phyloP scores from a whole-genome alignment of 2,329 filamentous ascomycete species.

The Arachnomyces sp. region DNA sequence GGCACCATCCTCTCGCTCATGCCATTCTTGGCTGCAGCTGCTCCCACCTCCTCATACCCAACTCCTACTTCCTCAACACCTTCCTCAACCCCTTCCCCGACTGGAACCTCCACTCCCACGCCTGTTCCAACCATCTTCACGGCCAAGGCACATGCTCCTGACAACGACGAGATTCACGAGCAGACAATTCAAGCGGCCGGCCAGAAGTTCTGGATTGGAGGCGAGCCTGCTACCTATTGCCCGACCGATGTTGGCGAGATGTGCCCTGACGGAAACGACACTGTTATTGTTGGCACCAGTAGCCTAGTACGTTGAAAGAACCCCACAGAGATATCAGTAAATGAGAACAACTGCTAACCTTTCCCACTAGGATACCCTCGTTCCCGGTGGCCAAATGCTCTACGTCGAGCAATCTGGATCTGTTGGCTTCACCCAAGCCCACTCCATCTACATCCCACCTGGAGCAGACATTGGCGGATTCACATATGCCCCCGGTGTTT shows the following conservation, averaged over 20 bases:
- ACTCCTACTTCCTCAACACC: slow-evolving; percentile 19
- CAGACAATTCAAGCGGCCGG: slow-evolving; percentile 41
- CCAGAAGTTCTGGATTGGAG: slow-evolving; percentile 45
- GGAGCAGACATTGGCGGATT: slow-evolving; percentile 49
- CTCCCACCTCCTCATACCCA: slow-evolving; percentile 14
- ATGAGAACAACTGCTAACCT: slow-evolving; percentile 16
- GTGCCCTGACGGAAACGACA: slow-evolving; percentile 44
- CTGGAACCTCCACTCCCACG: slow-evolving; percentile 8
- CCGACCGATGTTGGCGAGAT: slow-evolving; percentile 30
- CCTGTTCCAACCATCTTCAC: slow-evolving; percentile 24
- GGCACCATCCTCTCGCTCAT: slow-evolving; percentile 6
- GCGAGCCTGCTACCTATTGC: slow-evolving; percentile 43
- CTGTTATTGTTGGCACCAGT: slow-evolving; percentile 36
- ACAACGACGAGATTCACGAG: slow-evolving; percentile 42
- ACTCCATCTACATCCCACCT: slow-evolving; percentile 45
- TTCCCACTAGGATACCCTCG: slow-evolving; percentile 37
- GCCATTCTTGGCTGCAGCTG: slow-evolving; percentile 9
- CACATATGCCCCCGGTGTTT: slow-evolving; percentile 24
- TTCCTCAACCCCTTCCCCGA: slow-evolving; percentile 12
- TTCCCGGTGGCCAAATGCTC: slow-evolving; percentile 57
- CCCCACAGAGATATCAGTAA: background rate
- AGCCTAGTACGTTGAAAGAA: slow-evolving; percentile 23
- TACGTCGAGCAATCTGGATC: slow-evolving; percentile 50
- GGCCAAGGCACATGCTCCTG: slow-evolving; percentile 40
- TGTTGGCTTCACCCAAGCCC: slow-evolving; percentile 50